A percentile compares a stretch with the other conserved stretches of the same genome.
Conservation (phyloP, 2,329 filamentous ascomycete species). For the Verticillium isaacii region DNA sequence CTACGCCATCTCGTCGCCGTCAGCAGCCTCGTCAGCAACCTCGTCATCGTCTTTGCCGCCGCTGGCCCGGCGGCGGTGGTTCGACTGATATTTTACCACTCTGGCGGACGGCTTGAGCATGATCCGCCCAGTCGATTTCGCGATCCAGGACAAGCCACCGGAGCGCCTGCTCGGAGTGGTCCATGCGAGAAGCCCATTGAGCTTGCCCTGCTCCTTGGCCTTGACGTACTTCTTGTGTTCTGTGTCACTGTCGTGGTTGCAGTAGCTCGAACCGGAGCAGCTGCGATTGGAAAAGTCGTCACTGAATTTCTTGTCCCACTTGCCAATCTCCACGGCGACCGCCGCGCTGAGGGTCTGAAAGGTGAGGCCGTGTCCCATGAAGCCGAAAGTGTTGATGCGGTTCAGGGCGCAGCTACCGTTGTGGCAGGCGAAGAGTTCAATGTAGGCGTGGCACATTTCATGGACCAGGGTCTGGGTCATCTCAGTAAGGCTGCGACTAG, state of each 20-base stretch:
- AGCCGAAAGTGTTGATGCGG: constrained; percentile 1
- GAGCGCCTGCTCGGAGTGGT: too few species aligned
- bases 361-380: not conserved
- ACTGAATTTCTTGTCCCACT: not conserved
- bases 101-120: too few species aligned
- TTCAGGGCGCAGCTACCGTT: not conserved
- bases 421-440: not conserved
- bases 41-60: too few species aligned
- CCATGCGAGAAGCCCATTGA: too few species aligned
- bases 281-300: not conserved
- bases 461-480: constrained; percentile 7
- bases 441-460: constrained; percentile 10
- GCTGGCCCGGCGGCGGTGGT: too few species aligned
- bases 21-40: too few species aligned
- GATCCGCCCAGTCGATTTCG: too few species aligned
- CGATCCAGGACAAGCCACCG: too few species aligned
- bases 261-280: not conserved
- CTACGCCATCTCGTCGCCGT: too few species aligned
- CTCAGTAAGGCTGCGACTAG: not conserved
- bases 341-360: not conserved
- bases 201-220: too few species aligned
- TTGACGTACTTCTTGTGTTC: not conserved
- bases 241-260: not conserved
- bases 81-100: too few species aligned
- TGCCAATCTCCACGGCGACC: not conserved